A percentile compares a stretch with the other conserved stretches of the same genome.
phyloP scores from a whole-genome alignment of 495 filamentous ascomycete species.

The Penicillium atrosanguineum region DNA sequence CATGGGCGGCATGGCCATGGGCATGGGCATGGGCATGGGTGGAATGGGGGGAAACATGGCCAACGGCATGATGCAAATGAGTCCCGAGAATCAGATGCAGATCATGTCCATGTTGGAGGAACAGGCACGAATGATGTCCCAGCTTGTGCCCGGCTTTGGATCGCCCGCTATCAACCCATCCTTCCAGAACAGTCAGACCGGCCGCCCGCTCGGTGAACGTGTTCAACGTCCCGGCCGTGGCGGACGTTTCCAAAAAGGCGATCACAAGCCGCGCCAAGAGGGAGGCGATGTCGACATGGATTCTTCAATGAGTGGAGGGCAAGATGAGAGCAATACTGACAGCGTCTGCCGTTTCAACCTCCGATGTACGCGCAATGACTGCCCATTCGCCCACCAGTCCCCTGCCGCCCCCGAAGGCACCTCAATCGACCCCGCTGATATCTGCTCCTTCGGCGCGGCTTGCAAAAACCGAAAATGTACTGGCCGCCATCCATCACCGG shows the following conservation, averaged over 20 bases:
- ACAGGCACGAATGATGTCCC: slow-evolving; percentile 81
- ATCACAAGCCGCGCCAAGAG: slow-evolving; percentile 24
- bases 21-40: no score
- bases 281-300: slow-evolving; percentile 43
- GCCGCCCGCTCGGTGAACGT: slow-evolving; percentile 77
- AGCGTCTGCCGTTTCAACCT: slow-evolving; percentile 79
- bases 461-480: slow-evolving; percentile 96
- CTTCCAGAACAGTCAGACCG: slow-evolving; percentile 48
- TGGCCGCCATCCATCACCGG: slow-evolving; percentile 88
- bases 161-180: slow-evolving; percentile 53
- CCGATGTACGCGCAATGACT: slow-evolving; percentile 82
- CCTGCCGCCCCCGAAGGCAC: slow-evolving; percentile 81
- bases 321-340: slow-evolving; percentile 54
- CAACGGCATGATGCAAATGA: slow-evolving; percentile 52
- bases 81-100: slow-evolving; percentile 70
- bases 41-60: slow-evolving; percentile 48
- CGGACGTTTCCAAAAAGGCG: slow-evolving; percentile 34
- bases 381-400: slow-evolving; percentile 90
- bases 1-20: slow-evolving; percentile 51
- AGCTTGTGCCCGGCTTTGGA: slow-evolving; percentile 52
- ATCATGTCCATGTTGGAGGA: slow-evolving; percentile 84
- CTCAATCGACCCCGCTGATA: slow-evolving; percentile 75
- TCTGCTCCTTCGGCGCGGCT: slow-evolving; percentile 79
- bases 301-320: slow-evolving; percentile 34
- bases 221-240: slow-evolving; percentile 53